Percentiles rank a stretch among this genome's conserved stretches.
Evolutionary conservation across 495 filamentous ascomycete genomes (phyloP).

Genomic region (Paragyromitra xinjiangensis): DNA sequence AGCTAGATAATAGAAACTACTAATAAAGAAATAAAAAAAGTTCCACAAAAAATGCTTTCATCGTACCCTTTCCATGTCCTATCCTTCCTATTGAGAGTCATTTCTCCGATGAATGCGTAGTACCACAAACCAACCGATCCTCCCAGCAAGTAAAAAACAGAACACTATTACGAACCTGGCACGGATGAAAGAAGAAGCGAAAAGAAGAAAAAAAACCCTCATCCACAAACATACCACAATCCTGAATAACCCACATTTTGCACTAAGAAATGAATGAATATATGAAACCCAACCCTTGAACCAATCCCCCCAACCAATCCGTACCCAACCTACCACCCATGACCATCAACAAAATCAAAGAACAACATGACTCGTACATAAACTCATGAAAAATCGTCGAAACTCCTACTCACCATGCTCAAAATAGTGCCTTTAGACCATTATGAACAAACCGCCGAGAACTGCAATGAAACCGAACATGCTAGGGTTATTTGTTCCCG

Average conservation of each 20-base stretch:
- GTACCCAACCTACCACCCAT: neutral
- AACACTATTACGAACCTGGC: constrained; percentile 16
- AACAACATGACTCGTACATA: constrained; percentile 24
- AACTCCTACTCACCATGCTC: neutral
- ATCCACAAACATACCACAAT: neutral
- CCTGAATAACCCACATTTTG: neutral
- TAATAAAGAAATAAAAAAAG: constrained; percentile 21
- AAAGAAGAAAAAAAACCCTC: constrained; percentile 4
- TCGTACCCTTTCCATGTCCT: neutral
- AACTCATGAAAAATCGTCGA: constrained; percentile 3
- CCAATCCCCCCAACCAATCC: neutral
- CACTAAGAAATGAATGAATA: neutral
- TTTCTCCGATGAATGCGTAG: constrained; percentile 17
- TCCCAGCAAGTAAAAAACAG: neutral
- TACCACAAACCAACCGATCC: constrained; percentile 11
- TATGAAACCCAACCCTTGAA: neutral
- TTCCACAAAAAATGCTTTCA: neutral
- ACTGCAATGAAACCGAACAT: constrained; percentile 33
- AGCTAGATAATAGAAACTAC: constrained; percentile 37
- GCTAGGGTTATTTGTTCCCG: constrained; percentile 28
- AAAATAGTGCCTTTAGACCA: constrained; percentile 21
- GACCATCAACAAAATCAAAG: neutral
- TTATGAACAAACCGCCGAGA: constrained; percentile 18
- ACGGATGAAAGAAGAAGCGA: neutral
- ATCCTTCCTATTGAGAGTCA: neutral